phyloP scores from a whole-genome alignment of 139 green algal genomes.

The Haematococcus lacustris region DNA sequence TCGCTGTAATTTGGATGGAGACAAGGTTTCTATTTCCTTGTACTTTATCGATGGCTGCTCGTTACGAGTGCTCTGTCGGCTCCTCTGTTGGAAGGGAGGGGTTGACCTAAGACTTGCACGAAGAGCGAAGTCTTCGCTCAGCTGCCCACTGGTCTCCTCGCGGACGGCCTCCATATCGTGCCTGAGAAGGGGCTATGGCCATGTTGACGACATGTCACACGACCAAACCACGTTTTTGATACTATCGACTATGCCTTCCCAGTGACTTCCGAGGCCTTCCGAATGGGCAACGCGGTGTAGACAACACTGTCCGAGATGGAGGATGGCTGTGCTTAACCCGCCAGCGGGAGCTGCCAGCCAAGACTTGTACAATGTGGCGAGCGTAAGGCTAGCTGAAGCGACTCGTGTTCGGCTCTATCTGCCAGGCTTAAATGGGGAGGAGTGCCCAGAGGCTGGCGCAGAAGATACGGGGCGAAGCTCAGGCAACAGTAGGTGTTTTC shows the following conservation, averaged over 20 bases:
- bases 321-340: background rate
- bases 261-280: background rate
- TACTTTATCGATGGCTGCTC: constrained; percentile 9
- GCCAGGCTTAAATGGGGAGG: no score
- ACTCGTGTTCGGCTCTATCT: background rate
- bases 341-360: background rate
- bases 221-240: background rate
- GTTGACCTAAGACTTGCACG: background rate
- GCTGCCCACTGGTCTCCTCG: no score
- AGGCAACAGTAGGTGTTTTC: no score
- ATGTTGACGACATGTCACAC: no score
- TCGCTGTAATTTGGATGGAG: background rate
- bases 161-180: no score
- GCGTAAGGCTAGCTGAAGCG: background rate
- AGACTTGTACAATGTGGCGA: background rate
- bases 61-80: background rate
- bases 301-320: background rate
- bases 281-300: background rate
- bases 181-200: no score
- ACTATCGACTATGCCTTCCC: background rate
- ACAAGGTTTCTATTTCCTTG: background rate
- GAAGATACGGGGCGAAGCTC: no score
- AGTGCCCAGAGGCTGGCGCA: no score
- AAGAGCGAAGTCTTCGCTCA: no score
- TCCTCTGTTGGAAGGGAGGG: background rate